Base-by-base conservation (phyloP, 768 basidiomycete genomes). In the Pleurotus platypus region DNA sequence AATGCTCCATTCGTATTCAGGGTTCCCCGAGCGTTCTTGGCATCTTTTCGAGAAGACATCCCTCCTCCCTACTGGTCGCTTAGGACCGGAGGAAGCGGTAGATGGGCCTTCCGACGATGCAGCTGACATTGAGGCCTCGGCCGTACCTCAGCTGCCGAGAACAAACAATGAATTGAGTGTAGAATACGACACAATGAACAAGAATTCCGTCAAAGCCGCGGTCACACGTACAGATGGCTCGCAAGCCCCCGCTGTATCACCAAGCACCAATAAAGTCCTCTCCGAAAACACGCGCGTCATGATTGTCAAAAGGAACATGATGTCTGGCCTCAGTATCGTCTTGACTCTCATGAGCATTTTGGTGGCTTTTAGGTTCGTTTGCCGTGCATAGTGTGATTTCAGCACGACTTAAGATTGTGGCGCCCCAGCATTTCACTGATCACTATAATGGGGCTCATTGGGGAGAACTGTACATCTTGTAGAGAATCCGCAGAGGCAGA, bases 1-100 rank as follows among this genome's bases (percentile, higher is more conserved):
- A 54, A 94, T 96, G 92, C 75, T 95, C 4, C 91, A 92, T 71
- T 92, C 92, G 1, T 96, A 96, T 67, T 76, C 89, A 2, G 85
- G 83, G n/a, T 83, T 87, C 60, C 78, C 84, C 7, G 78, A 84
- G 60, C 73, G 69, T 13, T 75, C 76, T 0, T 81, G 81, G 74
- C 69, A 64, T 16, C 61, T 84, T 53, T 74, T 87, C 49, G 78
- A 82, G 59, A 64, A 54, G 37, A 55, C 27, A 35, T 22, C 24
- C 37, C 16, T 24, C 26, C 35, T 2, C 22, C 2, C 22, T 3
- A 24, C 22, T 24, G 3, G 3, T 24, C 22, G 22, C 22, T 24
- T 24, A 24, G 22, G 30, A 9, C 30, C 30, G 30, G 30, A 30
- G 30, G 30, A 30, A 30, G 30, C 8, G 30, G 9, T 11, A 11